These are phyloP conservation scores for Fusarium acutatum DNA, from an alignment of 2,329 filamentous ascomycete genomes.

Conservation along the genomic window DNA sequence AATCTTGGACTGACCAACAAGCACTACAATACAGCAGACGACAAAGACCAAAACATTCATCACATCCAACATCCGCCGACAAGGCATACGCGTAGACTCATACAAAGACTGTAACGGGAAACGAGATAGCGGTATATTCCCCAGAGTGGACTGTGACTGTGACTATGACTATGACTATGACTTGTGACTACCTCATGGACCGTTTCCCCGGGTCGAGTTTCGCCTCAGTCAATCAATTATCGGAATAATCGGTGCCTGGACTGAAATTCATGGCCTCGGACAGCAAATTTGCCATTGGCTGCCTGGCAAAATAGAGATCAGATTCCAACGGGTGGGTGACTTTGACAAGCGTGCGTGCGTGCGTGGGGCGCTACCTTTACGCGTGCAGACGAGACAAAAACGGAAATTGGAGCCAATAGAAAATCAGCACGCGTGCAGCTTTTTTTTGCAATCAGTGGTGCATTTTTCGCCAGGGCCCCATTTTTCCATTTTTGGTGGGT, in stretches of 20 bases:
- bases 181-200: background rate
- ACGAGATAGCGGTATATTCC: background rate
- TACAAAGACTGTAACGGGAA: background rate
- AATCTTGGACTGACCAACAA: background rate
- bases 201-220: slow-evolving; percentile 17
- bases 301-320: slow-evolving; percentile 16
- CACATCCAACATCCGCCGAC: background rate
- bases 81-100: background rate
- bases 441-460: slow-evolving; percentile 29
- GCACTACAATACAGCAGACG: background rate
- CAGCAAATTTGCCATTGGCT: slow-evolving; percentile 28
- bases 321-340: background rate
- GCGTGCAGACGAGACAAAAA: background rate
- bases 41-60: background rate
- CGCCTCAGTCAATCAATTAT: background rate
- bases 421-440: slow-evolving; percentile 36
- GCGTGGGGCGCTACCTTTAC: background rate
- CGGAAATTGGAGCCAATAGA: slow-evolving; percentile 36
- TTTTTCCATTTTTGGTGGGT: slow-evolving; percentile 37
- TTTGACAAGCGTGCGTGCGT: background rate
- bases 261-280: background rate
- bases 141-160: slow-evolving; percentile 3
- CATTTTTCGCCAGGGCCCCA: slow-evolving; percentile 27
- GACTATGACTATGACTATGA: background rate
- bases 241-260: slow-evolving; percentile 16